Conservation (phyloP, 305 asterid species). For the Fraxinus platypoda region DNA sequence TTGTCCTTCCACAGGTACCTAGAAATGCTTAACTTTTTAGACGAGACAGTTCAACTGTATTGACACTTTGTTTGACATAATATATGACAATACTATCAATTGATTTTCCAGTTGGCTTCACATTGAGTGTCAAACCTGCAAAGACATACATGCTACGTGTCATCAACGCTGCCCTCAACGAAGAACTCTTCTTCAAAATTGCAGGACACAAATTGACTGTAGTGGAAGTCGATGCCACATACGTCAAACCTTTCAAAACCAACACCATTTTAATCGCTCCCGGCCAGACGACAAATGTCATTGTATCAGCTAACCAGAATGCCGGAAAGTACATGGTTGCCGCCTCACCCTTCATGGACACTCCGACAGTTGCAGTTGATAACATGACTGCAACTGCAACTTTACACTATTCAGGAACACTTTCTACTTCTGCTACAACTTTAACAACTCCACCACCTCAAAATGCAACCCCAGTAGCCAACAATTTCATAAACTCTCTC, state of each 20-base stretch:
- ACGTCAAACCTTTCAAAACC: constrained; percentile 66
- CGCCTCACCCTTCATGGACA: constrained; percentile 76
- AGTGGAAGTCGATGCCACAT: constrained; percentile 75
- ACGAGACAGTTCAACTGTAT: background rate
- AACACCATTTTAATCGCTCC: constrained; percentile 65
- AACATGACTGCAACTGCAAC: constrained; percentile 68
- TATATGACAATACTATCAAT: background rate
- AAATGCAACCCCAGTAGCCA: constrained; percentile 68
- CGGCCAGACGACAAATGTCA: constrained; percentile 73
- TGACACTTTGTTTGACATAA: background rate
- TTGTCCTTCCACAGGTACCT: constrained; percentile 53
- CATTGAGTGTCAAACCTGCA: constrained; percentile 50
- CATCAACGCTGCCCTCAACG: constrained; percentile 86
- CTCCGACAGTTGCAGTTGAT: constrained; percentile 57
- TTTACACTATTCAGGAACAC: constrained; percentile 59
- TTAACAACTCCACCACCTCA: constrained; percentile 49
- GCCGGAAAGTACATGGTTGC: constrained; percentile 62
- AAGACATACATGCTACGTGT: constrained; percentile 70
- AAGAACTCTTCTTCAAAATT: constrained; percentile 77
- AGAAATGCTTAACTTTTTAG: background rate
- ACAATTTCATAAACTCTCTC: constrained; percentile 51
- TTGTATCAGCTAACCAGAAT: constrained; percentile 40
- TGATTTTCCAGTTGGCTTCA: constrained; percentile 45
- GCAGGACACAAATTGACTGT: constrained; percentile 71
- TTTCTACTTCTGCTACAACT: constrained; percentile 32